phyloP scores from a whole-genome alignment of 257 asterid species.

The Parsonsia alboflavescens region DNA sequence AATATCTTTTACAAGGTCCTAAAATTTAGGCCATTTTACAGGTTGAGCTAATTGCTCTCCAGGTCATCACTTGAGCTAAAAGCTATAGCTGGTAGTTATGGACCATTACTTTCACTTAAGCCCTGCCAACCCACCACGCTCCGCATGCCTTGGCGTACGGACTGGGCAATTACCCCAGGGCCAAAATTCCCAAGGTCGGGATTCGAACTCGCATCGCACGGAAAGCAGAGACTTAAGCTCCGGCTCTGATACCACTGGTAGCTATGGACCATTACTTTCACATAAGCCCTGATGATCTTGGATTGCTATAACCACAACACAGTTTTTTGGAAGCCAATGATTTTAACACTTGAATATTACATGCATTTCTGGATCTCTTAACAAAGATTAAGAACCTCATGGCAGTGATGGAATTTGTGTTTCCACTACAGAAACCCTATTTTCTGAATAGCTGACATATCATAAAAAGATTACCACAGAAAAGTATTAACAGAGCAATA shows the following conservation, averaged over 20 bases:
- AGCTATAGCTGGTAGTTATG: too few species aligned
- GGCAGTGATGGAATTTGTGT: background rate
- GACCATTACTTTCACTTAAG: too few species aligned
- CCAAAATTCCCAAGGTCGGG: too few species aligned
- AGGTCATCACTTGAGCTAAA: too few species aligned
- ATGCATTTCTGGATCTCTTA: background rate
- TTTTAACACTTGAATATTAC: background rate
- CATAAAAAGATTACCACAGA: background rate
- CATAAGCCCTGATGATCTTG: slow-evolving; percentile 2
- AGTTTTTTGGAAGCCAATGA: background rate
- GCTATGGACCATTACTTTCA: too few species aligned
- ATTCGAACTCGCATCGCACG: too few species aligned
- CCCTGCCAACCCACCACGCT: too few species aligned
- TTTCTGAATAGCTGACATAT: background rate
- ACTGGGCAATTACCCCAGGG: too few species aligned
- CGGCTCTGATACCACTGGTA: too few species aligned
- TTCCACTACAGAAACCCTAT: background rate
- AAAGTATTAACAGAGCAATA: background rate
- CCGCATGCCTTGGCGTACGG: too few species aligned
- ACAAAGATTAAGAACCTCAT: background rate
- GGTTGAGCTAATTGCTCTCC: background rate
- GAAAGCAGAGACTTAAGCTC: too few species aligned
- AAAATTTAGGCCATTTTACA: background rate
- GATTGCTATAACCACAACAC: background rate
- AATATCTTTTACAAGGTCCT: background rate